These are phyloP conservation scores for Fusarium chlamydosporum DNA, from an alignment of 2,329 filamentous ascomycete genomes.

Conservation along the genomic window DNA sequence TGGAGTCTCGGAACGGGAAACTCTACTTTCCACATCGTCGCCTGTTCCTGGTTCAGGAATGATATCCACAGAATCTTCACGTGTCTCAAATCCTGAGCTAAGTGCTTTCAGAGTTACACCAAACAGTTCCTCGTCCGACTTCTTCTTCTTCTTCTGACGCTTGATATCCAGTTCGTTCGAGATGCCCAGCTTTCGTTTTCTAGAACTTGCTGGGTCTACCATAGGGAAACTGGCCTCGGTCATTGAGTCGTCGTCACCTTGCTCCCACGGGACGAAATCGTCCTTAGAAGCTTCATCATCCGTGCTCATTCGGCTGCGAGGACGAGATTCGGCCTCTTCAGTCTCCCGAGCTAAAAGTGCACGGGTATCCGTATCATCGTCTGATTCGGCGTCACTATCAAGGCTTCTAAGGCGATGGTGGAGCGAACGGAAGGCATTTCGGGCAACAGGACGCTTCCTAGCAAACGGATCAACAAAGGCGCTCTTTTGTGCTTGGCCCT, in stretches of 20 bases:
- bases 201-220: slow-evolving; percentile 68
- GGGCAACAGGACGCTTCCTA: slow-evolving; percentile 70
- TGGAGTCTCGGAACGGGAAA: slow-evolving; percentile 64
- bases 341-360: slow-evolving; percentile 77
- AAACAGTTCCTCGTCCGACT: slow-evolving; percentile 83
- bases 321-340: slow-evolving; percentile 86
- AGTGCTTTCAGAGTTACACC: slow-evolving; percentile 71
- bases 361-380: slow-evolving; percentile 78
- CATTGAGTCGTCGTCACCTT: slow-evolving; percentile 74
- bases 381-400: slow-evolving; percentile 83
- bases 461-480: slow-evolving; percentile 78
- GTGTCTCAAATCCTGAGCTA: slow-evolving; percentile 63
- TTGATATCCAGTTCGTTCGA: slow-evolving; percentile 80
- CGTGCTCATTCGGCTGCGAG: slow-evolving; percentile 79
- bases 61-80: slow-evolving; percentile 65
- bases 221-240: slow-evolving; percentile 80
- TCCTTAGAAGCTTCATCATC: slow-evolving; percentile 70
- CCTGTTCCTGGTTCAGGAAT: slow-evolving; percentile 62
- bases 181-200: slow-evolving; percentile 79
- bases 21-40: slow-evolving; percentile 59
- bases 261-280: slow-evolving; percentile 63
- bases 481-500: slow-evolving; percentile 67
- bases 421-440: slow-evolving; percentile 80
- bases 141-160: slow-evolving; percentile 86
- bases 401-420: slow-evolving; percentile 78